Percentiles rank a stretch among this genome's conserved stretches.
Conservation (phyloP, 345 rosid species). For the Aquilaria sinensis region DNA sequence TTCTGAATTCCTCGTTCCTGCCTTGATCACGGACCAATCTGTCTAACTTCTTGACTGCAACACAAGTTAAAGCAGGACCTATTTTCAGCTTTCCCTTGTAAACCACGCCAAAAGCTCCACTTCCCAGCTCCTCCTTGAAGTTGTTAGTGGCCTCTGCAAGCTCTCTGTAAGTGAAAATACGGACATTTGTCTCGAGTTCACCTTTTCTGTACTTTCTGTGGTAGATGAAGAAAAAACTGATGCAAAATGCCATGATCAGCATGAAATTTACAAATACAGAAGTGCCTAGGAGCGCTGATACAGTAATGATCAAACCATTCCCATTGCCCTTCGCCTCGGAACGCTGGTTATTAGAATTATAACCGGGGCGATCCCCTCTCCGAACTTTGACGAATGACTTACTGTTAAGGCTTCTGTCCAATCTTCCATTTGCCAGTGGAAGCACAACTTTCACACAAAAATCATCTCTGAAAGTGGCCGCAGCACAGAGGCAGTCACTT, state of each 20-base stretch:
- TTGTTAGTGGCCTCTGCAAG: slow-evolving; percentile 25
- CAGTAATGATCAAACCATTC: neutral
- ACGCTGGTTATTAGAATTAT: neutral
- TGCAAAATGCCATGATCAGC: slow-evolving; percentile 9
- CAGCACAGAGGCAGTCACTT: slow-evolving; percentile 36
- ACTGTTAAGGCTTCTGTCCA: neutral
- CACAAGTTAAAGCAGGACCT: neutral
- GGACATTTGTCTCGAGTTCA: slow-evolving; percentile 10
- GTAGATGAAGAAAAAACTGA: slow-evolving; percentile 6
- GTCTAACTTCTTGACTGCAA: slow-evolving; percentile 34
- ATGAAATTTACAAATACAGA: slow-evolving; percentile 14
- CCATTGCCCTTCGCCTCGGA: neutral
- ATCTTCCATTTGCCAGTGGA: slow-evolving; percentile 32
- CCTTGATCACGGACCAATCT: slow-evolving; percentile 5
- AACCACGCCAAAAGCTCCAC: slow-evolving; percentile 38
- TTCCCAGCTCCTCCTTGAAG: slow-evolving; percentile 31
- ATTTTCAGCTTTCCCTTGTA: slow-evolving; percentile 24
- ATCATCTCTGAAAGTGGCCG: neutral
- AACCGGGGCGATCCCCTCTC: neutral
- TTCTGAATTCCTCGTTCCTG: slow-evolving; percentile 24
- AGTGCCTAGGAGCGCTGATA: slow-evolving; percentile 15
- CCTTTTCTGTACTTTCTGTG: neutral
- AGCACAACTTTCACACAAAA: slow-evolving; percentile 30
- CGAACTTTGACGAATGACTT: slow-evolving; percentile 24
- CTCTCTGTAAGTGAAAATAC: slow-evolving; percentile 26